Base-by-base conservation (phyloP, 148 eudicot genomes). In the Bassia scoparia region DNA sequence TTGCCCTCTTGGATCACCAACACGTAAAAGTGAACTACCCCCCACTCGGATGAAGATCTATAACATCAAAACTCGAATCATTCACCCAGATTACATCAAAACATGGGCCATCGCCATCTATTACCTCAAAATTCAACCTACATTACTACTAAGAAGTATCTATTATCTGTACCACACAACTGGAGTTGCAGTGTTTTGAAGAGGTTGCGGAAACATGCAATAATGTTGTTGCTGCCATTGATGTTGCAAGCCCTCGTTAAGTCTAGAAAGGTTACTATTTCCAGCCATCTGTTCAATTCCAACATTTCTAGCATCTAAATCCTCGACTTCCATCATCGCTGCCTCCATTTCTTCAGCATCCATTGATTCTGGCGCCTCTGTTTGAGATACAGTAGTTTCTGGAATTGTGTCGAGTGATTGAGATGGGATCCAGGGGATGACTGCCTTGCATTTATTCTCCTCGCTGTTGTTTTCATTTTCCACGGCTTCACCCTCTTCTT, bases 221-320 rank as follows among this genome's bases (percentile, higher is more conserved):
- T 88, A 91, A n/a, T 86, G 96, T 58, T 86, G 95, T 62, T 86
- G 90, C 62, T 84, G 94, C 96, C 91, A 86, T 34, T 84, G 89
- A 66, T 83, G 80, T 8, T 83, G 79, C n/a, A 86, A 35, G 16
- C 82, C 86, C 54, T 75, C 84, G 20, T 21, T 84, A 23, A 60
- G 23, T 27, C 65, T 73, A 37, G 60, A 44, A 34, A 75, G 46
- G 41, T n/a, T 43, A 23, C 7, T 67, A 48, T 20, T 68, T 5
- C 68, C 78, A 53, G 27, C 67, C 50, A 53, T 65, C 56, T 68
- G 79, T 12, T 68, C 56, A 21, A 52, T 79, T 20, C n/a, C 82
- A 17, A 37, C 8, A 23, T 20, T 43, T 24, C 50, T 54, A 26
- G 58, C 56, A 69, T 64, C 31, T 10, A 33, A 73, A 74, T n/a